phyloP scores from a whole-genome alignment of 441 rosid genomes.

The Corymbia calophylla region DNA sequence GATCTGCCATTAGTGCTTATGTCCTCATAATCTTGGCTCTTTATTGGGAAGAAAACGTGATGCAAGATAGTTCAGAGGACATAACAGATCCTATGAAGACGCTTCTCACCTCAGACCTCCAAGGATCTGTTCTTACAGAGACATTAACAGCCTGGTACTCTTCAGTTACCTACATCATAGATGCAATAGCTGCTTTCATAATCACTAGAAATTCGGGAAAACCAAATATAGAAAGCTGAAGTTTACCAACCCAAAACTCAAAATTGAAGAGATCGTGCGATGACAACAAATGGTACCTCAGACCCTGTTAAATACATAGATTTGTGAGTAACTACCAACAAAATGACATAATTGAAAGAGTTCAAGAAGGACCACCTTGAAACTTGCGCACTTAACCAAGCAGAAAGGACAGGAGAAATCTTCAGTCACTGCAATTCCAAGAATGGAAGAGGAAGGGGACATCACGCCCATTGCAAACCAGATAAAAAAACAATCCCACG shows the following conservation, averaged over 20 bases:
- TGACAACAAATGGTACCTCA: constrained; percentile 78
- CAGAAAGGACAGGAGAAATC: constrained; percentile 98
- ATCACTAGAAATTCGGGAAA: neutral
- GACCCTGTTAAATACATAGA: constrained; percentile 52
- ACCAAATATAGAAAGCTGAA: constrained; percentile 26
- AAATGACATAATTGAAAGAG: neutral
- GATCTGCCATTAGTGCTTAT: neutral
- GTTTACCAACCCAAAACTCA: constrained; percentile 99
- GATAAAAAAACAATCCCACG: neutral
- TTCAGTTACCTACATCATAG: constrained; percentile 59
- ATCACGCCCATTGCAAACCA: neutral
- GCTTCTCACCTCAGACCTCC: constrained; percentile 77
- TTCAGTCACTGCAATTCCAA: constrained; percentile 82
- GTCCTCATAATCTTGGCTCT: neutral
- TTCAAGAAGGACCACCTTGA: constrained; percentile 51
- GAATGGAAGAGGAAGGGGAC: neutral
- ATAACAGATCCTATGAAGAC: constrained; percentile 5
- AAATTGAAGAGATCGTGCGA: constrained; percentile 92
- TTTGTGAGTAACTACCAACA: neutral
- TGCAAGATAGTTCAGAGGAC: neutral
- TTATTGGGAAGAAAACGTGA: neutral
- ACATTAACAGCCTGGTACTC: constrained; percentile 96
- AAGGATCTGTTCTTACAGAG: constrained; percentile 64
- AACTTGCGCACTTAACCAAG: constrained; percentile 92
- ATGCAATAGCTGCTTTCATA: constrained; percentile 2